Base-by-base conservation (phyloP, 768 basidiomycete genomes). In the Phanerodontia chrysosporium region DNA sequence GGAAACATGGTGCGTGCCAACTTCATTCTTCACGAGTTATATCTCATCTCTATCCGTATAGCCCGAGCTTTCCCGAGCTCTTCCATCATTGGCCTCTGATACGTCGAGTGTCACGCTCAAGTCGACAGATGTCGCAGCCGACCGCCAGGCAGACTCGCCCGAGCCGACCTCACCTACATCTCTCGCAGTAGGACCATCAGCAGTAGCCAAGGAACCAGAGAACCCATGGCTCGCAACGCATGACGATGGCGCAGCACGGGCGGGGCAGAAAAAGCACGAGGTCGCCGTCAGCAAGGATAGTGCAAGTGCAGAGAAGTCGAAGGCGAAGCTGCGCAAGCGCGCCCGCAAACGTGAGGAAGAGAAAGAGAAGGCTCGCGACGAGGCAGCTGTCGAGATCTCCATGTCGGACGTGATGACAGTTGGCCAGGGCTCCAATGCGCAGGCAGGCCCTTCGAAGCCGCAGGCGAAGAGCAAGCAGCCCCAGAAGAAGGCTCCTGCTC, bases 161-260 rank as follows among this genome's bases (percentile, higher is more conserved):
- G 65, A 55, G 51, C 60, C 65, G 5, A 54, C 61, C 27, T 70
- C 69, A 22, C 62, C 72, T 3, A 49, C 10, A 10, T 61, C 5
- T 39, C 64, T 25, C 18, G 39, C 39, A 10, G 18, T 18, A 8
- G 39, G 7, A 42, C 10, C 64, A 59, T 13, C 48, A 12, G 46
- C 30, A 27, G 70, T 28, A 51, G 70, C 58, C 1, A 36, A 60
- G 10, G 62, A 64, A 32, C 55, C 55, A 1, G 30, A 39, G 18
- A 98, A 98, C 70, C 95, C 95, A 10, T 98, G 96, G 94, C 85
- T 97, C 18, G 72, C 74, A 0, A 74, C 74, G 10, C 64, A 45
- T 3, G 64, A 61, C 6, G 57, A 70, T 8, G 61, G 71, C 7
- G 51, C 76, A 1, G 66, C 77, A 3, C 69, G 72, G 22, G 87